Percentiles rank a stretch among this genome's conserved stretches.
These are phyloP conservation scores for Peronospora farinosa DNA, from an alignment of 352 stramenopile species.

Conservation along the genomic window DNA sequence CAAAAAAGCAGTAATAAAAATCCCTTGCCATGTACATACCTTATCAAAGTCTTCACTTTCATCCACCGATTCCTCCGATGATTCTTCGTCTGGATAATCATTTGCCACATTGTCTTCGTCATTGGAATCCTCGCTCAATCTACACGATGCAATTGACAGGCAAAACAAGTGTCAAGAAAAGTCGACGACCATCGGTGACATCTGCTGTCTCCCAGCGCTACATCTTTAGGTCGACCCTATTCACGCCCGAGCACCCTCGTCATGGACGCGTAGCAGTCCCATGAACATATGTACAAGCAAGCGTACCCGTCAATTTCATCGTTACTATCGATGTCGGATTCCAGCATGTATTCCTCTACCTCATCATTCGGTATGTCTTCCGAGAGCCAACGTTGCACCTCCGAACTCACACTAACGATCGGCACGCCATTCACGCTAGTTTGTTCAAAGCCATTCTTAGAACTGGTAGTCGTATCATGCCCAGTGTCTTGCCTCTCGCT, in stretches of 20 bases:
- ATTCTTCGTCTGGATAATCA: conserved; percentile 83
- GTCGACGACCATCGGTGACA: conserved; percentile 11
- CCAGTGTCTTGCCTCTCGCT: conserved; percentile 27
- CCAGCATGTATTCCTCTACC: conserved; percentile 73
- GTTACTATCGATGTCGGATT: conserved; percentile 69
- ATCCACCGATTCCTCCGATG: conserved; percentile 32
- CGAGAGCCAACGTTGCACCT: conserved; percentile 72
- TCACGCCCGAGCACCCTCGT: neutral
- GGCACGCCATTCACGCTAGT: conserved; percentile 28
- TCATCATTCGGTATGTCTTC: conserved; percentile 52
- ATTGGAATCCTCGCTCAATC: conserved; percentile 78
- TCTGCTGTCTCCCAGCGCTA: conserved; percentile 22
- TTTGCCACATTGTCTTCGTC: conserved; percentile 74
- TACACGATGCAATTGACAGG: conserved; percentile 19
- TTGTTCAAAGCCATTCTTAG: conserved; percentile 16
- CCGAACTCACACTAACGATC: conserved; percentile 64
- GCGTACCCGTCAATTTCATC: conserved; percentile 58
- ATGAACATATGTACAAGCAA: conserved; percentile 33
- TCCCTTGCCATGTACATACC: conserved; percentile 13
- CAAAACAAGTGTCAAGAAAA: conserved; percentile 24
- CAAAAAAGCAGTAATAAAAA: neutral
- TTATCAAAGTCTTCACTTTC: conserved; percentile 36
- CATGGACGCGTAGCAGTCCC: conserved; percentile 11
- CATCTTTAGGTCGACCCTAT: conserved; percentile 19
- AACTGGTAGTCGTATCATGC: conserved; percentile 7